Evolutionary conservation across 345 rosid species (phyloP).

Genomic region (Pistacia integerrima): DNA sequence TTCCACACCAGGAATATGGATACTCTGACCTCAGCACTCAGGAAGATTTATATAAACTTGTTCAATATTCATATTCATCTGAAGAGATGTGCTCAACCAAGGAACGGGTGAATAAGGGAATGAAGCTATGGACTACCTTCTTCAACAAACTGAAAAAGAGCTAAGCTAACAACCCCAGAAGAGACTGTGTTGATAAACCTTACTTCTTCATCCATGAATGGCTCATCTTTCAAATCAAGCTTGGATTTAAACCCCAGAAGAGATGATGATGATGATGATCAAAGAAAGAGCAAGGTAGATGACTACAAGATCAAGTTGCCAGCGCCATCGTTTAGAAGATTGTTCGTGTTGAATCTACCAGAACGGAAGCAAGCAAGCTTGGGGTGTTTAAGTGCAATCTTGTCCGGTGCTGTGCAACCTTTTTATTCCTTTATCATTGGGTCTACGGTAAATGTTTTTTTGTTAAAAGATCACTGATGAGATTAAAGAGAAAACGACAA

Average conservation of each 20-base stretch:
- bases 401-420: slow-evolving; percentile 71
- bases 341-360: slow-evolving; percentile 56
- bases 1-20: no score
- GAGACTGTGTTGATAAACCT: background rate
- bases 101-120: no score
- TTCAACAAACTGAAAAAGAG: slow-evolving; percentile 47
- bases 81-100: no score
- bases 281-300: slow-evolving; percentile 2
- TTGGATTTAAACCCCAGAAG: slow-evolving; percentile 26
- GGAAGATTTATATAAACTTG: no score
- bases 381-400: slow-evolving; percentile 56
- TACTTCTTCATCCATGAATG: background rate
- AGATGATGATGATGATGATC: slow-evolving; percentile 7
- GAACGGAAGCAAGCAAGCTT: slow-evolving; percentile 69
- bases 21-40: no score
- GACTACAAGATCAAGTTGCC: slow-evolving; percentile 15
- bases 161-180: background rate
- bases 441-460: slow-evolving; percentile 51
- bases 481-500: slow-evolving; percentile 50
- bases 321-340: slow-evolving; percentile 55
- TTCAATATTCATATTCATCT: no score
- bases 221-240: slow-evolving; percentile 33
- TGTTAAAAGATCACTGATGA: slow-evolving; percentile 42
- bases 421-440: slow-evolving; percentile 49
- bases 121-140: no score